Evolutionary conservation across 495 filamentous ascomycete genomes (phyloP).

Genomic region (Hyaloscypha finlandica): DNA sequence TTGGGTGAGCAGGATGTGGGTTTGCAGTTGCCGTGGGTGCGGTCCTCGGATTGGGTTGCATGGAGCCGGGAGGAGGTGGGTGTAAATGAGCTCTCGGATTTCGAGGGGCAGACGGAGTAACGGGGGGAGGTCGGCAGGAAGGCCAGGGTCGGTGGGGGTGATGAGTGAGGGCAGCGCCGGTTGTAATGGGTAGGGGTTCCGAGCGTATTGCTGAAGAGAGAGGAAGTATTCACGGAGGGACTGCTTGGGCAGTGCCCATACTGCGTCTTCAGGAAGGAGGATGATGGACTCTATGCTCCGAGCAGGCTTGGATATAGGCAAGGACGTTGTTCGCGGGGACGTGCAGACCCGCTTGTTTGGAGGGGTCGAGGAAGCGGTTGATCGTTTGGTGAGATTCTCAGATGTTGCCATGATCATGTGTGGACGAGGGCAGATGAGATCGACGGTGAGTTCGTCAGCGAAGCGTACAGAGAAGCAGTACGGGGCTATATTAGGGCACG

Average conservation of each 20-base stretch:
- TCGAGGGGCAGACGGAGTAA: slow-evolving; percentile 30
- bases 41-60: slow-evolving; percentile 17
- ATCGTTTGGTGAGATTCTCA: background rate
- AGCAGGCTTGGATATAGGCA: background rate
- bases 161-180: background rate
- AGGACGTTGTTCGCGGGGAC: slow-evolving; percentile 6
- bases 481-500: too few relatives aligned
- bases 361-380: background rate
- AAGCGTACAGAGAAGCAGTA: background rate
- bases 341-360: slow-evolving; percentile 21
- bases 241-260: slow-evolving; percentile 23
- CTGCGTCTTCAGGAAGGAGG: slow-evolving; percentile 18
- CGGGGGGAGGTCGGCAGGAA: background rate
- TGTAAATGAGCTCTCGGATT: slow-evolving; percentile 29
- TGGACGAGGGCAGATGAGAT: background rate
- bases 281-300: slow-evolving; percentile 17
- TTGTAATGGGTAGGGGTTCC: slow-evolving; percentile 16
- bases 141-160: background rate
- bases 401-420: background rate
- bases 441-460: background rate
- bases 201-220: slow-evolving; percentile 21
- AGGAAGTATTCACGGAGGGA: slow-evolving; percentile 26
- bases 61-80: slow-evolving; percentile 16
- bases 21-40: slow-evolving; percentile 28
- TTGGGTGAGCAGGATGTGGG: slow-evolving; percentile 19